Base-by-base conservation (phyloP, 2,329 filamentous ascomycete species). In the Fusarium annulatum region DNA sequence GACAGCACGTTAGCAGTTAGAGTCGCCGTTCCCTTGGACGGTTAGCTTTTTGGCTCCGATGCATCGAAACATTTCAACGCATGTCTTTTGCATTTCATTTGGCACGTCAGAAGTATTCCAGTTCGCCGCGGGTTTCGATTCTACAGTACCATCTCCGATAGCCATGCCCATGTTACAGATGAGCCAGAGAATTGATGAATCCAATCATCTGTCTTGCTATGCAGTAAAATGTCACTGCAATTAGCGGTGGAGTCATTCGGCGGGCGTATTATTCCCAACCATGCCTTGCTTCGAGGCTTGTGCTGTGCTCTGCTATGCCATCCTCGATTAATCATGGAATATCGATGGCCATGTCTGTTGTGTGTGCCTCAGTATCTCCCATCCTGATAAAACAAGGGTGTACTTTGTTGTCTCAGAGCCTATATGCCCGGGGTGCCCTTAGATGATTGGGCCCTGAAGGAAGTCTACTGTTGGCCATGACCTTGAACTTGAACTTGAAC, bases 211-310 rank as follows among this genome's bases (percentile, higher is more conserved):
- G 38, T 34, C 43, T 49, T 55, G 34, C 28, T 55, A 28, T 48
- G 65, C 45, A 48, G 36, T 19, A 49, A 61, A 64, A 72, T 72
- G 69, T 73, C 70, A 72, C 69, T 56, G 56, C 33, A 46, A 33
- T 43, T 52, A 45, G 71, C 36, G 52, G 70, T 72, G 70, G 70
- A 48, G 51, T 43, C 38, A 34, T 26, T 56, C 53, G 36, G 26
- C 63, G 55, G 36, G 51, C 64, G 45, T 57, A 21, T 45, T 63
- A 33, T 36, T 21, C 23, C n/a, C 23, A 45, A 28, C 53, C 52
- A 63, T 60, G 34, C 52, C 52, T 48, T 63, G 41, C 46, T 61
- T 38, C 60, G 55, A 62, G 36, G 41, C 55, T 18, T 43, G 42
- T 64, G 52, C 55, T 42, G 45, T 56, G 36, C 18, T 51, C 46